Evolutionary conservation across 1,139 yeast genomes (phyloP), one percentile per base, ranked within the genome.

Genomic region (Suhomyces guaymorum): DNA sequence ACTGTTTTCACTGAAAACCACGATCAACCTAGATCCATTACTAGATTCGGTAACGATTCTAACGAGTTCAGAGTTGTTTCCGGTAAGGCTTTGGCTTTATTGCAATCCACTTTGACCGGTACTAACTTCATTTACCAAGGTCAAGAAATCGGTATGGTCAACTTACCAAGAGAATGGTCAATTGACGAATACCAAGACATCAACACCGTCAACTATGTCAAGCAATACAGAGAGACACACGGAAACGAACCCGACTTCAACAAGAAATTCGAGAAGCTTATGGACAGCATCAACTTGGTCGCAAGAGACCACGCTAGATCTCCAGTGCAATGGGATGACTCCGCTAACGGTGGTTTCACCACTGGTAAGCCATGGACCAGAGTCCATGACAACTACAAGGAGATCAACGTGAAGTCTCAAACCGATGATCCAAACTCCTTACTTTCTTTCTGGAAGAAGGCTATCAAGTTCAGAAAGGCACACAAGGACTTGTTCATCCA

Each of bases 121-220:
- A 52, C 58, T 24, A 33, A 47, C 27, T 54, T 49, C 43, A 45
- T 54, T 21, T 54, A 54, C 42, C 58, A 54, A 38, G 59, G 59
- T 15, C 59, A 54, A 37, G 59, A 54, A 32, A 43, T 54, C 30
- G 59, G 57, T 25, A 52, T 54, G 56, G 43, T 44, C 27, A 54
- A 54, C 32, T 40, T 54, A 9, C 54, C 59, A 15, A 32, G 42
- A 24, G 35, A 34, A 15, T 54, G 57, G 57, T 39, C 42, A 7
- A 42, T 51, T 26, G 41, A 38, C 14, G 55, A 52, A 32, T 54
- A 54, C 38, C 39, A 44, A 36, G 59, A 54, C 34, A 49, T 54
- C 37, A 49, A 49, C 37, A 44, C 57, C 30, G 38, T 52, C 39
- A 53, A 52, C 43, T 51, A 52, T 39, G 44, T 38, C 42, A 42